A percentile compares a stretch with the other conserved stretches of the same genome.
Evolutionary conservation across 106 monocot species (phyloP).

Genomic region (Dendrobium catenatum): DNA sequence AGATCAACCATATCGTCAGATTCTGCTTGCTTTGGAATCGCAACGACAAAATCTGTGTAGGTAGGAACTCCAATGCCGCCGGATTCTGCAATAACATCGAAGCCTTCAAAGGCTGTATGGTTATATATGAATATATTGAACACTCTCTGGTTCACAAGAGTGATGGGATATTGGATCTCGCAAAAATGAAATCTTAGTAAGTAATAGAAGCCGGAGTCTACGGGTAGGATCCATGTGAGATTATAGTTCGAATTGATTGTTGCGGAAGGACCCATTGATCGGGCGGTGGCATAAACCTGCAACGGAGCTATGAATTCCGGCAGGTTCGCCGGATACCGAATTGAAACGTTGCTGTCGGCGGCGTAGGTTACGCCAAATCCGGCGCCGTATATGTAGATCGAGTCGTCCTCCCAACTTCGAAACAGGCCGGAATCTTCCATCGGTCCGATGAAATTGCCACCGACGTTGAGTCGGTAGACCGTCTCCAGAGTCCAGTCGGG

Average conservation of each 20-base stretch:
- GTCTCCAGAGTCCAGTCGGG: constrained; percentile 23
- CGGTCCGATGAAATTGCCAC: constrained; percentile 31
- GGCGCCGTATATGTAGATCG: constrained; percentile 32
- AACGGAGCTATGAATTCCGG: constrained; percentile 25
- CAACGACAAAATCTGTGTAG: constrained; percentile 25
- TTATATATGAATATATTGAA: constrained; percentile 48
- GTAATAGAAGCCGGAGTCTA: constrained; percentile 42
- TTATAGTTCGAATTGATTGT: constrained; percentile 45
- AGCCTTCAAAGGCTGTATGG: constrained; percentile 10
- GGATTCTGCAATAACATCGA: constrained; percentile 26
- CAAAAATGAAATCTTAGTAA: constrained; percentile 40
- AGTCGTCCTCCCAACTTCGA: constrained; percentile 42
- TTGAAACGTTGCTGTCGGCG: constrained; percentile 6
- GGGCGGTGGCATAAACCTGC: constrained; percentile 30
- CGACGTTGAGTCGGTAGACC: constrained; percentile 51
- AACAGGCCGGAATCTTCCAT: constrained; percentile 23
- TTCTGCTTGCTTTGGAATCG: not conserved
- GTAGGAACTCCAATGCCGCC: constrained; percentile 24
- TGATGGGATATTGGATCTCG: constrained; percentile 30
- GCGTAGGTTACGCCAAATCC: constrained; percentile 26
- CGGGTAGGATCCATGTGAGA: constrained; percentile 46
- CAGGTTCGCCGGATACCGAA: constrained; percentile 4
- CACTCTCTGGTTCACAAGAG: constrained; percentile 26
- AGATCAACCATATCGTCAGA: constrained; percentile 21
- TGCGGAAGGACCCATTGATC: constrained; percentile 48